These are phyloP conservation scores for Effrenium voratum DNA, from an alignment of 73 alveolate genomes.

Conservation along the genomic window DNA sequence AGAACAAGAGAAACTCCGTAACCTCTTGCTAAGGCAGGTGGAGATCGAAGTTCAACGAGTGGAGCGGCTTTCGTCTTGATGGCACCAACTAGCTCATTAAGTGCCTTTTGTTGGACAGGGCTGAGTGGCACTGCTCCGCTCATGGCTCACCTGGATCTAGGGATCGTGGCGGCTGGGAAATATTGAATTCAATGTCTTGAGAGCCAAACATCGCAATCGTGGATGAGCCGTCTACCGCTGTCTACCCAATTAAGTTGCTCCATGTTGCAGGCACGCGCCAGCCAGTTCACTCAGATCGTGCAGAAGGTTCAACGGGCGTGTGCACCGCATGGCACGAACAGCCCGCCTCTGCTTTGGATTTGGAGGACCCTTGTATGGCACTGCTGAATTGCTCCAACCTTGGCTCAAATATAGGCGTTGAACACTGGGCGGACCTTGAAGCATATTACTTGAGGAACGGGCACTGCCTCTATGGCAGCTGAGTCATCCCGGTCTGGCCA, in stretches of 20 bases:
- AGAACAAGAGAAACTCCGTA: constrained; percentile 44
- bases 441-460: neutral
- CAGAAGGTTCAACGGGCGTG: too few species aligned
- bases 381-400: constrained; percentile 55
- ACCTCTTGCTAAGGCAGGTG: constrained; percentile 67
- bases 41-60: constrained; percentile 59
- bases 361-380: constrained; percentile 49
- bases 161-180: neutral
- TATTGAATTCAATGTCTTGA: constrained; percentile 50
- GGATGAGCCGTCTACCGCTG: too few species aligned
- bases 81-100: constrained; percentile 34
- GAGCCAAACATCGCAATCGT: neutral
- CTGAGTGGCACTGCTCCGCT: neutral
- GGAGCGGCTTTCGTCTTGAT: constrained; percentile 77
- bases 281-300: neutral
- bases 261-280: too few species aligned
- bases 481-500: constrained; percentile 68
- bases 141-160: constrained; percentile 18
- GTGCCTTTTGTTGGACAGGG: constrained; percentile 61
- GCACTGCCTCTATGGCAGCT: constrained; percentile 48
- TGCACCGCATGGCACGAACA: too few species aligned
- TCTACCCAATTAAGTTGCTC: too few species aligned
- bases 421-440: neutral
- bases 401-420: neutral
- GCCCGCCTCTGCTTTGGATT: constrained; percentile 32